phyloP scores from a whole-genome alignment of 495 filamentous ascomycete species.

The Podospora pseudocomata region DNA sequence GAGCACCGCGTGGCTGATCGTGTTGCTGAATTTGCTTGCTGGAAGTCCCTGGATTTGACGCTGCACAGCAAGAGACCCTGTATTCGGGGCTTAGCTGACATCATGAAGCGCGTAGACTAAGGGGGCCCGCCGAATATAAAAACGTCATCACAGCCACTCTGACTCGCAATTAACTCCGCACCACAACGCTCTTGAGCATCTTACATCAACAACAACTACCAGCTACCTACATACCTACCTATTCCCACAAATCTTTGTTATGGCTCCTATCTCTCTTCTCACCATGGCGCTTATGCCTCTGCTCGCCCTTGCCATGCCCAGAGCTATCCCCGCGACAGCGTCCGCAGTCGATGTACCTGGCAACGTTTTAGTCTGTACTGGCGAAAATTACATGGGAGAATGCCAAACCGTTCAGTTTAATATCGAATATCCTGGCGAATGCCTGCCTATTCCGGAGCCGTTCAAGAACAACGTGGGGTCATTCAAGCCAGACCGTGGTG shows the following conservation, averaged over 20 bases:
- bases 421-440: not conserved
- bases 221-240: not conserved
- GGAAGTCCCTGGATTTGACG: not conserved
- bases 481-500: conserved; percentile 4
- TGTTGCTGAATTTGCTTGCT: not conserved
- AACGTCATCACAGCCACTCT: not conserved
- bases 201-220: not conserved
- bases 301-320: not conserved
- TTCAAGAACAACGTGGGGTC: conserved; percentile 4
- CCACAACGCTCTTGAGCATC: not conserved
- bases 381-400: not conserved
- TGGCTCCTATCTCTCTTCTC: not conserved
- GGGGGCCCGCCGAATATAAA: not conserved
- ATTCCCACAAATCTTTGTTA: not conserved
- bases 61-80: not conserved
- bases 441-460: conserved; percentile 1
- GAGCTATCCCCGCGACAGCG: not conserved
- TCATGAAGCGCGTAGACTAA: not conserved
- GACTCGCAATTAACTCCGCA: not conserved
- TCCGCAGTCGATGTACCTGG: not conserved
- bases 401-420: conserved; percentile 2
- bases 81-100: not conserved
- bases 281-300: not conserved
- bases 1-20: not conserved
- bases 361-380: conserved; percentile 9